A percentile compares a stretch with the other conserved stretches of the same genome.
phyloP scores from a whole-genome alignment of 148 eudicot genomes.

The Silene latifolia region DNA sequence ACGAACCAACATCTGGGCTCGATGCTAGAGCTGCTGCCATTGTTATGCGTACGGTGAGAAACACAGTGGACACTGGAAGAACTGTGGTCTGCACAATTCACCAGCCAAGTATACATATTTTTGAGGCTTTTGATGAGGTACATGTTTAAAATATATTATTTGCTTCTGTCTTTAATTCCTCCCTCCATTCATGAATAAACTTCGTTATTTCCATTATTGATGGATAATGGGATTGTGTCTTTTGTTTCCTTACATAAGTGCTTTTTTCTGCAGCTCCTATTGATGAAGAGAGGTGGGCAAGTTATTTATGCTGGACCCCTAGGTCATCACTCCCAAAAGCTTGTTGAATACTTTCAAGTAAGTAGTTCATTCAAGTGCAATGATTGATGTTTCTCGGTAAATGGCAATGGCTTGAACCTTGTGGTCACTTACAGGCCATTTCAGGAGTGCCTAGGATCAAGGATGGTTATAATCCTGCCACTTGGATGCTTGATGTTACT shows the following conservation, averaged over 20 bases:
- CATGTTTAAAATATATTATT: not conserved
- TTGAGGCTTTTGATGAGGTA: slow-evolving; percentile 84
- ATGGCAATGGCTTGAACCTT: not conserved
- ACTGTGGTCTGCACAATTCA: slow-evolving; percentile 84
- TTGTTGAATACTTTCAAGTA: slow-evolving; percentile 54
- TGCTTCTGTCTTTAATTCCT: not conserved
- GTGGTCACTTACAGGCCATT: slow-evolving; percentile 39
- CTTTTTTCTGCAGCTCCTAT: slow-evolving; percentile 18
- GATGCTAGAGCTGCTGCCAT: slow-evolving; percentile 92
- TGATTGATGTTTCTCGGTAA: not conserved
- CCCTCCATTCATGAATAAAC: not conserved
- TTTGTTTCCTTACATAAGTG: too few species aligned
- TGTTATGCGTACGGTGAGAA: slow-evolving; percentile 75
- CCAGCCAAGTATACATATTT: slow-evolving; percentile 85
- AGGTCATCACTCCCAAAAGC: slow-evolving; percentile 25
- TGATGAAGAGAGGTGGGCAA: slow-evolving; percentile 26
- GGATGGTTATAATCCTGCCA: slow-evolving; percentile 73
- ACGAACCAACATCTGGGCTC: slow-evolving; percentile 86
- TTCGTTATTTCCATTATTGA: not conserved
- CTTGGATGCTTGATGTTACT: slow-evolving; percentile 75
- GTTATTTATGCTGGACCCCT: slow-evolving; percentile 20
- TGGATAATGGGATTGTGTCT: not conserved
- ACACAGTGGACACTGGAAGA: slow-evolving; percentile 70
- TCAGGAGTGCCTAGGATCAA: slow-evolving; percentile 57
- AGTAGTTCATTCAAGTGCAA: not conserved